These are phyloP conservation scores for Fusarium pseudonygamai DNA, from an alignment of 2,329 filamentous ascomycete species.

Conservation along the genomic window DNA sequence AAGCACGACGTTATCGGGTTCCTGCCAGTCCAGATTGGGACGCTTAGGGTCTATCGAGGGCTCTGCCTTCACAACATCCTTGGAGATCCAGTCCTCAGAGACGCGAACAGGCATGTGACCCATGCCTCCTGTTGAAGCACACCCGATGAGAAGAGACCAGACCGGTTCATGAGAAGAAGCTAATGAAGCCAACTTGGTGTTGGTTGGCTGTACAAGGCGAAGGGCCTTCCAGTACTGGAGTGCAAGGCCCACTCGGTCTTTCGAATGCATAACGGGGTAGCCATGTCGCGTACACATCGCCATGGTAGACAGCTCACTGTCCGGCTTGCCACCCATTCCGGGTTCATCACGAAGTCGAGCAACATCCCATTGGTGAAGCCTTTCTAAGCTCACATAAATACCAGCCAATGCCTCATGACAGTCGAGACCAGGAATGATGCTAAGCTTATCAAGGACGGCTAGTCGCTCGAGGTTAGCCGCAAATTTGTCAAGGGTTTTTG, in stretches of 20 bases:
- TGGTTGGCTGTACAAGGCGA: slow-evolving; percentile 56
- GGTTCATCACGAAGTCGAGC: slow-evolving; percentile 63
- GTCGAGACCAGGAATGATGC: slow-evolving; percentile 73
- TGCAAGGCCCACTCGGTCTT: slow-evolving; percentile 72
- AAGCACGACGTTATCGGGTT: slow-evolving; percentile 73
- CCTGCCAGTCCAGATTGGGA: slow-evolving; percentile 73
- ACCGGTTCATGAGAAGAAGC: slow-evolving; percentile 58
- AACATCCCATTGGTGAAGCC: slow-evolving; percentile 77
- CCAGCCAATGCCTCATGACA: slow-evolving; percentile 82
- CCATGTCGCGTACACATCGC: slow-evolving; percentile 77
- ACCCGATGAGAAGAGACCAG: slow-evolving; percentile 76
- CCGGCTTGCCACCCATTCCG: slow-evolving; percentile 54
- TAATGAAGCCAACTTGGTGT: slow-evolving; percentile 49
- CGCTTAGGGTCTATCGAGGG: slow-evolving; percentile 54
- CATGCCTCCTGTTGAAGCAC: slow-evolving; percentile 59
- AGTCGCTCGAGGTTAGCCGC: slow-evolving; percentile 76
- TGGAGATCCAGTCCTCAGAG: slow-evolving; percentile 78
- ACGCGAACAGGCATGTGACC: slow-evolving; percentile 71
- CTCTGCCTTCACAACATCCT: slow-evolving; percentile 68
- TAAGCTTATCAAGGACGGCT: slow-evolving; percentile 76
- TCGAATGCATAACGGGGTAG: slow-evolving; percentile 74
- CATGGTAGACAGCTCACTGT: slow-evolving; percentile 61
- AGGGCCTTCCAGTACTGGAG: slow-evolving; percentile 82
- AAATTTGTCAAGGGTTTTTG: slow-evolving; percentile 76
- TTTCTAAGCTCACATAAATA: slow-evolving; percentile 74